phyloP scores from a whole-genome alignment of 495 filamentous ascomycete species.

The Penicillium verhagenii region DNA sequence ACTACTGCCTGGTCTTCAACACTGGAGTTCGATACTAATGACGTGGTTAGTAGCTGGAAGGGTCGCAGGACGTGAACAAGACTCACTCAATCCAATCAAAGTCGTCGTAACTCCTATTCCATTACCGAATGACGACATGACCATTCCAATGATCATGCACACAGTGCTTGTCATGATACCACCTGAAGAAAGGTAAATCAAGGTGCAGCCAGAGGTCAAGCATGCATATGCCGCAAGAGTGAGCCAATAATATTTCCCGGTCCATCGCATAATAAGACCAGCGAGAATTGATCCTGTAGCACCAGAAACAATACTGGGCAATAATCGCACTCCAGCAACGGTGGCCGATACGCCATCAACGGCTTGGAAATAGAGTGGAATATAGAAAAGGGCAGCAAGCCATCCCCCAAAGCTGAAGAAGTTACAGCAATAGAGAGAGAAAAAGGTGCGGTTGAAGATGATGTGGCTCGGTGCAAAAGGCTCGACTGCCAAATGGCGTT shows the following conservation, averaged over 20 bases:
- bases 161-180: constrained; percentile 38
- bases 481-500: constrained; percentile 66
- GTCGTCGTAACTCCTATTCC: constrained; percentile 72
- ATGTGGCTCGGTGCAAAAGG: constrained; percentile 81
- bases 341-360: constrained; percentile 66
- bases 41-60: constrained; percentile 3
- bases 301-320: constrained; percentile 63
- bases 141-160: constrained; percentile 57
- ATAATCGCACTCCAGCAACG: constrained; percentile 60
- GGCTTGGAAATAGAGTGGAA: constrained; percentile 80
- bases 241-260: constrained; percentile 76
- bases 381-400: constrained; percentile 67
- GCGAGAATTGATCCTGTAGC: constrained; percentile 69
- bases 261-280: constrained; percentile 71
- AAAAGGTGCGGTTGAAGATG: constrained; percentile 67
- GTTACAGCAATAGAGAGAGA: constrained; percentile 70
- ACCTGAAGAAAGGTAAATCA: constrained; percentile 63
- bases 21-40: constrained; percentile 65
- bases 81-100: constrained; percentile 59
- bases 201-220: constrained; percentile 50
- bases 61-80: background rate
- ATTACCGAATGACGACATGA: constrained; percentile 56
- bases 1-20: constrained; percentile 72
- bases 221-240: constrained; percentile 58
- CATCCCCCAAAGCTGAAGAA: constrained; percentile 73